Conservation (phyloP, 164 flowering plant species). For the Liquidambar formosana region DNA sequence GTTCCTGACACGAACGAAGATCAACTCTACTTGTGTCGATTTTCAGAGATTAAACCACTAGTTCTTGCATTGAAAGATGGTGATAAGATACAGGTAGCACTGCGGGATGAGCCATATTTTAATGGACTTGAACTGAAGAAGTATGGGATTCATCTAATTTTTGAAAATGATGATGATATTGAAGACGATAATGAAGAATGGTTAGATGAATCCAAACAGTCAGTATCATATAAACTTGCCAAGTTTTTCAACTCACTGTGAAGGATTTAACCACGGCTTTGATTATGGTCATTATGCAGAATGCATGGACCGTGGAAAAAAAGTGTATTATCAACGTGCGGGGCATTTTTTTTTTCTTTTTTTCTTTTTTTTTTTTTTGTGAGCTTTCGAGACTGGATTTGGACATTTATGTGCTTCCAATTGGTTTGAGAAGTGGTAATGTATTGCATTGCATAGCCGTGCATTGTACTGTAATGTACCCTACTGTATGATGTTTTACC, state of each 20-base stretch:
- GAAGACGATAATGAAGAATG: slow-evolving; percentile 30
- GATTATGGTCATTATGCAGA: no score
- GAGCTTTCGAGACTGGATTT: no score
- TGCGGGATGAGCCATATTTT: slow-evolving; percentile 12
- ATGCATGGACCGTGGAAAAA: no score
- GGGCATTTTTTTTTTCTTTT: no score
- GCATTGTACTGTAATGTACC: no score
- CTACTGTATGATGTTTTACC: no score
- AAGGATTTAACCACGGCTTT: not conserved
- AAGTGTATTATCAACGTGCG: no score
- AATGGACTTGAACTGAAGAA: slow-evolving; percentile 32
- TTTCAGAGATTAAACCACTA: slow-evolving; percentile 15
- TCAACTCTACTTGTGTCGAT: slow-evolving; percentile 39
- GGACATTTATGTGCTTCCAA: no score
- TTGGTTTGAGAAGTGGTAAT: no score
- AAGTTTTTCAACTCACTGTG: slow-evolving; percentile 26
- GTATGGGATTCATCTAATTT: slow-evolving; percentile 41
- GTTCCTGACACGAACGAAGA: slow-evolving; percentile 32
- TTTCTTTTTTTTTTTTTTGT: no score
- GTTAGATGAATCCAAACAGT: slow-evolving; percentile 27
- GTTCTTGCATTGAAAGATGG: slow-evolving; percentile 35
- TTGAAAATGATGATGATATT: slow-evolving; percentile 41
- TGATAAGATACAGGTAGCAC: slow-evolving; percentile 21
- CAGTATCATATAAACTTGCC: slow-evolving; percentile 36
- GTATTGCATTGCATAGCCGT: no score